Base-by-base conservation (phyloP, 495 filamentous ascomycete species). In the Pyrenula aspistea region DNA sequence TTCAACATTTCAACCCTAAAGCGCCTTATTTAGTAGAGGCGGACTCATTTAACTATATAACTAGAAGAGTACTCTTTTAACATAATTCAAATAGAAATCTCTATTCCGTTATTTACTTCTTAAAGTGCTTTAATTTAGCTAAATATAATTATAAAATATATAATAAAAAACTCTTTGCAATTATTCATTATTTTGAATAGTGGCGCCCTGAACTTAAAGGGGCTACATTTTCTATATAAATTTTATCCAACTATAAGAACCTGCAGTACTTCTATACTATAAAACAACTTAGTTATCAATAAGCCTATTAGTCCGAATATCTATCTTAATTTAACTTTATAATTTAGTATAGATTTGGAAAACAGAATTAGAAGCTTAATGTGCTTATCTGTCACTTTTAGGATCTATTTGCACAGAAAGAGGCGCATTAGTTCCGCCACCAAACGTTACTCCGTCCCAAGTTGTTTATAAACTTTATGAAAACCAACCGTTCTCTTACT, bases 241-340 rank as follows among this genome's bases (percentile, higher is more conserved):
- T 50, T 61, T 56, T 1, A 49, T 67, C 31, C 31, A 15, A 42
- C 56, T 62, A 69, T 60, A 62, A 57, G 47, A 64, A 66, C 52
- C 42, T 64, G 0, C n/a, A 58, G 23, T 57, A 58, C 19, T 70
- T 69, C 57, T 68, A 57, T n/a, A 62, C 22, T 24, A 64, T 42
- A 0, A 62, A 66, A 31, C 22, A 52, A 10, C 53, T 73, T 20
- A 69, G 63, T 51, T 19, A 55, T 25, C 23, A 58, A 52, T 53
- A 70, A 59, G 62, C 58, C 2, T 0, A 53, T 42, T 71, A 58
- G 56, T 48, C 50, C 1, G 53, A 65, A 48, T 63, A 60, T 50
- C 55, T 74, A 2, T 58, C 49, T 1, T 1, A 57, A 22, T 71
- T 68, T 53, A 61, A 73, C 36, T 71, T 71, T 48, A 51, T 51